A percentile compares a stretch with the other conserved stretches of the same genome.
Conservation (phyloP, 306 rosid species). For the Quercus mongolica region DNA sequence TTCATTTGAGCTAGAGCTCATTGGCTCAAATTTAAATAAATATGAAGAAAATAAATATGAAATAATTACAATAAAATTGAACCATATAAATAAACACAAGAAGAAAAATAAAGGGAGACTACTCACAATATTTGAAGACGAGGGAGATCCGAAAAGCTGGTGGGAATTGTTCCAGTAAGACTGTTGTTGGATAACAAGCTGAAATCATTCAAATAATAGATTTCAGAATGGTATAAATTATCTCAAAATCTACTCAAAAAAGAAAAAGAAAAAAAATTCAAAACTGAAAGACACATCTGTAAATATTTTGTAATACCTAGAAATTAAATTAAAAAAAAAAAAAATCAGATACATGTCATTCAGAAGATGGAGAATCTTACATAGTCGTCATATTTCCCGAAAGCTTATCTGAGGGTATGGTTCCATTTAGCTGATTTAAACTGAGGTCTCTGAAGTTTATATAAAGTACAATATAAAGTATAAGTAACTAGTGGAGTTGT, state of each 20-base stretch:
- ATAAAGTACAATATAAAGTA: slow-evolving; percentile 26
- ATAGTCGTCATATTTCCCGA: slow-evolving; percentile 73
- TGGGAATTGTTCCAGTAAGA: slow-evolving; percentile 70
- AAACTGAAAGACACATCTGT: not conserved
- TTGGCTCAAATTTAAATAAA: not conserved
- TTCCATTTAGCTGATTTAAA: slow-evolving; percentile 64
- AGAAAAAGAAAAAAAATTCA: not conserved
- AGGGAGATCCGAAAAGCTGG: slow-evolving; percentile 54
- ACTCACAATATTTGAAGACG: slow-evolving; percentile 76
- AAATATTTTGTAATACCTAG: not conserved
- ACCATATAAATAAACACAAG: not conserved
- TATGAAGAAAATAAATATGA: not conserved
- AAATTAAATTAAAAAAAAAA: not conserved
- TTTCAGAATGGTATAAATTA: not conserved
- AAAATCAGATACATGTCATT: not conserved
- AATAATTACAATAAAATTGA: not conserved
- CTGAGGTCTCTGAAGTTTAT: slow-evolving; percentile 76
- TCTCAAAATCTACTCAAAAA: not conserved
- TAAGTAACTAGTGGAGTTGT: slow-evolving; percentile 13
- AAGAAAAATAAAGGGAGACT: slow-evolving; percentile 3
- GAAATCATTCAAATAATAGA: slow-evolving; percentile 27
- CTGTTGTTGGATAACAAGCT: slow-evolving; percentile 75
- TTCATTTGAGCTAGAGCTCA: not conserved
- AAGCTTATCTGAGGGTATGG: slow-evolving; percentile 57
- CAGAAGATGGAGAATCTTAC: slow-evolving; percentile 53